Evolutionary conservation across 2,329 filamentous ascomycete genomes (phyloP), one percentile per base, ranked within the genome.

Genomic region (Rhexocercosporidium sp.): DNA sequence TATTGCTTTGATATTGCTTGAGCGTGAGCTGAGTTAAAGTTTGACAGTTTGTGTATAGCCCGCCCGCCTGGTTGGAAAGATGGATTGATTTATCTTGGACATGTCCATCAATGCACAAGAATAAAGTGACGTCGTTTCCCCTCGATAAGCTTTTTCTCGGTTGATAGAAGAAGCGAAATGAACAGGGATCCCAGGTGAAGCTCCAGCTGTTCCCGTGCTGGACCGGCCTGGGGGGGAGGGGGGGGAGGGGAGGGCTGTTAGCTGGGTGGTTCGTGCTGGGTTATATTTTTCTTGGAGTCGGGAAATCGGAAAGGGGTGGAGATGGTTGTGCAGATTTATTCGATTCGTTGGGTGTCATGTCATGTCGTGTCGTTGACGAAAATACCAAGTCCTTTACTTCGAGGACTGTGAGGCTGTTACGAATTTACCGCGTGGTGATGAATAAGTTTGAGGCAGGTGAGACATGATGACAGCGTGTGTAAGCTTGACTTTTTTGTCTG

Each of bases 81-180:
- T 44, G 39, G n/a, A 44, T n/a, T 31, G 27, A n/a, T n/a, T 6
- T 20, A 34, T 31, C 18, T 20, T 20, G 34, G 22, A 22, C n/a
- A 41, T 39, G 7, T 25, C 20, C 8, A 5, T 47, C 3, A n/a
- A 22, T 20, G 1, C 20, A 22, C 11, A 47, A 47, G 4, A 47
- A 25, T 18, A 20, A 44, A 47, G n/a, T 47, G 54, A 41, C 34
- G 20, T 57, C 34, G 54, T 57, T 9, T 22, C 18, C 11, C 22
- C 53, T 14, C 20, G 54, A 57, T 57, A 57, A 57, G 54, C 54
- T 57, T 57, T 57, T 57, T 57, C 54, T 57, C 54, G 54, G 54
- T 14, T 57, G 54, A 12, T 14, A 8, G 53, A 39, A 16, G 18
- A 47, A 47, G 44, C 44, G 44, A 56, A 3, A 27, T 39, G 14